Evolutionary conservation across 2,329 filamentous ascomycete species (phyloP), one percentile per base, ranked within the genome.

Genomic region (Penicillium sp.): DNA sequence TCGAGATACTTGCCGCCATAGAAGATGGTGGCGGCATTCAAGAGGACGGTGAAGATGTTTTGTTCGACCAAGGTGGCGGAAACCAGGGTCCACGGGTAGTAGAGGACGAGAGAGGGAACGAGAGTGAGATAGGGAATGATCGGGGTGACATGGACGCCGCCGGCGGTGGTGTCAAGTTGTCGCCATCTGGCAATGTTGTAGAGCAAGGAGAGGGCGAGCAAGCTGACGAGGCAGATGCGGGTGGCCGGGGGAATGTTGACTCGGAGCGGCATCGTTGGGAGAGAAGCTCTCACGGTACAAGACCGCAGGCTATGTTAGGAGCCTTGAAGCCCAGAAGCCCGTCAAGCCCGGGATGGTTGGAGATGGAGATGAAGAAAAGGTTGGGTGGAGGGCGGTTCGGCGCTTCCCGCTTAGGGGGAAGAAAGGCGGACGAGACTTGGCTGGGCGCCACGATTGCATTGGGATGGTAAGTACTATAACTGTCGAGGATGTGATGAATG

Each of bases 1-100:
- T 98, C 93, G 15, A 98, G 79, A 66, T 98, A 98, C 56, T 89
- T 82, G 7, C 93, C 93, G 39, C 91, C 91, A 71, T 95, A 87
- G 67, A 90, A 94, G 38, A 97, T 70, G 1, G 90, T 90, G 29
- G 83, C 72, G 18, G 77, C 83, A 33, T 87, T 88, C 41, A 94
- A 80, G 17, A 80, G 70, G 29, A 96, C 75, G 8, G 88, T 94
- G 59, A 95, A 86, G 56, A 97, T 75, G 65, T 97, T 97, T 67
- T 87, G 86, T 72, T 98, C 93, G 33, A 96, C 88, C 41, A 96
- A 77, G 0, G 89, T 87, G 2, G 89, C 85, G 2, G 87, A 86
- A 40, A 94, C 57, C 50, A 95, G 85, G 1, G 89, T 94, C 93
- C 93, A 98, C 1, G 93, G 93, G 62, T 94, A 96, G 58, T 87